Base-by-base conservation (phyloP, 2,329 filamentous ascomycete genomes). In the Setomelanomma holmii region DNA sequence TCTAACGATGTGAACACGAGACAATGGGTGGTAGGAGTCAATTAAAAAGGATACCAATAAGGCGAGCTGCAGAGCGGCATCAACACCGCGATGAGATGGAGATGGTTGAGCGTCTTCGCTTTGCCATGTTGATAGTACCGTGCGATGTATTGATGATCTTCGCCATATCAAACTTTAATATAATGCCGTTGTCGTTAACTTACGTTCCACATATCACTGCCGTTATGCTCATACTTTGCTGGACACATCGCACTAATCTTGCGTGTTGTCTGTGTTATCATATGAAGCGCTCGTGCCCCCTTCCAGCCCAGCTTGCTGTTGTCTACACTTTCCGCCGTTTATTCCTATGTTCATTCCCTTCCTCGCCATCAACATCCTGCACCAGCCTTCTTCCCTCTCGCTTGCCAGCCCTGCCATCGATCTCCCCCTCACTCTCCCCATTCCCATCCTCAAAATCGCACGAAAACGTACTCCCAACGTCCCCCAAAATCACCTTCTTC, bases 291-390 rank as follows among this genome's bases (percentile, higher is more conserved):
- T n/a, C n/a, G n/a, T n/a, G n/a, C n/a, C n/a, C n/a, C n/a, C n/a
- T n/a, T n/a, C n/a, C n/a, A n/a, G n/a, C n/a, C n/a, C n/a, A n/a
- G n/a, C n/a, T n/a, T n/a, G n/a, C n/a, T 27, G 12, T 27, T 27
- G 24, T 27, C 12, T 27, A 27, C 24, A 27, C 12, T 12, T 27
- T 27, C 24, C 23, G 36, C 20, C 47, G 35, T 47, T 57, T 57
- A 16, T 23, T 36, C 11, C 40, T 35, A 49, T 54, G 44, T 38
- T 24, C 41, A 51, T 41, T 35, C 1, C 8, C 34, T 33, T 43
- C 22, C 12, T 35, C 44, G 17, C 14, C 21, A 20, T 5, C 17
- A 33, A 12, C 20, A 27, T 6, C 7, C 33, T 16, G 33, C 6
- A 14, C 33, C 7, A 7, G 10, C 5, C 33, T 35, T 6, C 10